Percentiles rank a stretch among this genome's conserved stretches.
Evolutionary conservation across 2,329 filamentous ascomycete genomes (phyloP).

Genomic region (Aspergillus sp.): DNA sequence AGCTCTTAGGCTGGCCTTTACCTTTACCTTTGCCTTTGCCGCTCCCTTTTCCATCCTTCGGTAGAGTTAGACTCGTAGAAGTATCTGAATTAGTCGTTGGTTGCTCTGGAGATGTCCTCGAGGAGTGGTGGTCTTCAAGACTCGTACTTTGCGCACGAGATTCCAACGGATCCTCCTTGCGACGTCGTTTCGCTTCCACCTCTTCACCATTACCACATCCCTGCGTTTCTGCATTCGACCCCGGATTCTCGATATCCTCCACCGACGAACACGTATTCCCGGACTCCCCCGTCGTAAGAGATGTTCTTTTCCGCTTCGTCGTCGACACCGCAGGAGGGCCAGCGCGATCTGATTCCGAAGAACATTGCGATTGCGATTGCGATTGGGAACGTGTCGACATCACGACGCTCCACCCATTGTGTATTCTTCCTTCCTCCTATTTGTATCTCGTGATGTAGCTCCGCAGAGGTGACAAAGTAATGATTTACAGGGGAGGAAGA

Average conservation of each 20-base stretch:
- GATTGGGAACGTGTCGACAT: slow-evolving; percentile 2
- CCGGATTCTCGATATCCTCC: not conserved
- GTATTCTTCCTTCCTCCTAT: not conserved
- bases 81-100: not conserved
- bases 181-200: not conserved
- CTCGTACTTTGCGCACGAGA: not conserved
- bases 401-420: slow-evolving; percentile 6
- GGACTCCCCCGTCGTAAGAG: not conserved
- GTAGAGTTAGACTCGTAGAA: not conserved
- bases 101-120: not conserved
- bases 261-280: not conserved
- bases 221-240: not conserved
- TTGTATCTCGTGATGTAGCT: not conserved
- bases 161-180: not conserved
- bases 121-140: not conserved
- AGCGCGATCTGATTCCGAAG: not conserved
- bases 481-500: not conserved
- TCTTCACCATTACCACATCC: not conserved
- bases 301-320: slow-evolving; percentile 1
- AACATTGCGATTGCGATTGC: not conserved
- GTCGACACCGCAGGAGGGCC: not conserved
- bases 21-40: not conserved
- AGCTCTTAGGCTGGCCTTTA: not conserved
- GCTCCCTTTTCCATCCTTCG: not conserved
- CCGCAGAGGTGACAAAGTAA: not conserved